Evolutionary conservation across 1,284 basidiomycete species (phyloP), one percentile per base, ranked within the genome.

Genomic region (Papiliotrema nemorosa): DNA sequence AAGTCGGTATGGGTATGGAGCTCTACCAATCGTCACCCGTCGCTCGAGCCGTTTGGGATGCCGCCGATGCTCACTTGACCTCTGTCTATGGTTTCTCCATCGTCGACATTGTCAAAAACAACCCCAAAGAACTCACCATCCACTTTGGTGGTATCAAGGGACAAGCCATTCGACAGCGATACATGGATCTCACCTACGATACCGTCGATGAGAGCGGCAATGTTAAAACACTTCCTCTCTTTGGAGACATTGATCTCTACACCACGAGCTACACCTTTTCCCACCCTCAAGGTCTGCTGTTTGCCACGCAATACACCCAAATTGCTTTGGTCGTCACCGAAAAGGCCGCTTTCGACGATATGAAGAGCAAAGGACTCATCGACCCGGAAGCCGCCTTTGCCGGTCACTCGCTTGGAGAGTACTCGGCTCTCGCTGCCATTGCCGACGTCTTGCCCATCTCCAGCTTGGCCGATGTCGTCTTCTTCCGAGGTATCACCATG

Each of bases 401-500:
- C 45, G 94, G 96, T 60, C 96, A 97, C 79, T 97, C 93, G 36
- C 83, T 98, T 41, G 94, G 94, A 63, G 94, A 98, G 76, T 98
- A 98, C 75, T 97, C 94, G 44, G 92, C 94, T 13, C 82, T 98
- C 12, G 94, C 96, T 1, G 93, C 93, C 14, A 93, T 97, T 59
- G 94, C 94, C 39, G 91, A 92, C 72, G 90, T 97, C 41, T 84
- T 98, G 40, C 87, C 90, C 39, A 91, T 97, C 69, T 90, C 93
- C 27, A 84, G 90, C n/a, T 84, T 98, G 45, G 90, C 94, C 63
- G 93, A 97, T 64, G 90, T 98, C 67, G 94, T 98, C 38, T 97
- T 98, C 82, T 97, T 97, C 77, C 90, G 96, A 75, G 94, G 94
- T 71, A 94, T 98, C 68, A 98, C 94, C 44, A 98, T 98, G 94